Evolutionary conservation across 108 stramenopile species (phyloP), one percentile per base, ranked within the genome.

Genomic region (Ochromonas danica): DNA sequence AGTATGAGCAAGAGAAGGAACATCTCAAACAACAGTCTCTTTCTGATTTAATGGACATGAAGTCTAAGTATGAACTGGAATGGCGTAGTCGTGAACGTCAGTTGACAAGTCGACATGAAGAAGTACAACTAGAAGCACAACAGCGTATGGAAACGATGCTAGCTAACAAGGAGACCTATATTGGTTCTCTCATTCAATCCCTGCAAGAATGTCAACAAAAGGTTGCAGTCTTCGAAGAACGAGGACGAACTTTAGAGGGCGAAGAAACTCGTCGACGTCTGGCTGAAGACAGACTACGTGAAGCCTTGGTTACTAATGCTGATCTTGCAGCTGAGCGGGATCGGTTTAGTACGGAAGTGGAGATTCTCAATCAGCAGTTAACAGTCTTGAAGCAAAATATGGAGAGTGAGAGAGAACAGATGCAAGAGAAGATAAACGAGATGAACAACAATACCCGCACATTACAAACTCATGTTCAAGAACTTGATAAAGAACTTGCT

Each of bases 261-360:
- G 63, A 67, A 67, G 10, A 31, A 22, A 6, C 33, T 3, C 17
- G 31, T 14, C 17, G 63, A 35, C 63, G 35, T 35, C 14, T 10
- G 3, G 10, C 10, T 31, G 63, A 67, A 28, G 63, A 67, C 17
- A 67, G 35, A 67, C 10, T 67, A 35, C 63, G 63, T 67, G 63
- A 22, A 67, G 6, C 63, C 3, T 25, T 67, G 17, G 14, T 51
- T 51, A 22, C 6, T 14, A 31, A 31, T 22, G 17, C 63, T 28
- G 33, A 36, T 67, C 6, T 31, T 6, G 10, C 3, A 36, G 35
- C 27, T 14, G 31, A 22, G 30, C 35, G 3, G 17, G 17, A 22
- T 67, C 6, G 3, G 10, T 25, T 28, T 31, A 6, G 25, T 10
- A 3, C 3, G 25, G 31, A 22, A 28, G 31, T 31, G 17, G 33